A percentile compares a stretch with the other conserved stretches of the same genome.
Evolutionary conservation across 768 basidiomycete species (phyloP).

Genomic region (Lepiota venenata): DNA sequence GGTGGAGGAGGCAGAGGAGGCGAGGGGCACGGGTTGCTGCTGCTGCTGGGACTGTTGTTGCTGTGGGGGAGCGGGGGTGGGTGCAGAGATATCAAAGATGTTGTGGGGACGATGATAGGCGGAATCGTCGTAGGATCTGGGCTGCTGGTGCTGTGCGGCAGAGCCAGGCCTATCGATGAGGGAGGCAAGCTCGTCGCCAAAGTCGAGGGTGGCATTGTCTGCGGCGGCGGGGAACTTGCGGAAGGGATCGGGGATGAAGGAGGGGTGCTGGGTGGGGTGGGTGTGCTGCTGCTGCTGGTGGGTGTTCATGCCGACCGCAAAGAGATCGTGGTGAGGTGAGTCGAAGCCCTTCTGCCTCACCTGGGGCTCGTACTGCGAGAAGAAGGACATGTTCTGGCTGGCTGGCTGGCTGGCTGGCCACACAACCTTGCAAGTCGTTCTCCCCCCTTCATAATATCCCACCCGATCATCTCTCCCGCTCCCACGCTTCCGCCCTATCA

Average conservation of each 20-base stretch:
- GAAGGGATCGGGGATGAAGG: conserved; percentile 51
- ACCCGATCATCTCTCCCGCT: background rate
- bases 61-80: conserved; percentile 19
- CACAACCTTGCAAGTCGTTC: too few species aligned
- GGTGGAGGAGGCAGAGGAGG: conserved; percentile 10
- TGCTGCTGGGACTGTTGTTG: conserved; percentile 26
- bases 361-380: conserved; percentile 50
- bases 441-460: conserved; percentile 1
- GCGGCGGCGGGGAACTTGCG: conserved; percentile 43
- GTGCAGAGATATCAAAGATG: conserved; percentile 62
- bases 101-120: conserved; percentile 35
- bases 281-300: conserved; percentile 18
- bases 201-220: conserved; percentile 41
- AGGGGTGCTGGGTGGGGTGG: conserved; percentile 7
- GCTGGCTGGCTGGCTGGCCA: too few species aligned
- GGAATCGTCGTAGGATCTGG: conserved; percentile 8
- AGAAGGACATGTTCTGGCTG: conserved; percentile 31
- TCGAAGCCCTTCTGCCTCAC: conserved; percentile 70
- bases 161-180: conserved; percentile 37
- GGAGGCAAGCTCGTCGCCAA: conserved; percentile 64
- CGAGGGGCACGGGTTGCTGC: conserved; percentile 19
- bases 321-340: conserved; percentile 24
- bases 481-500: conserved; percentile 10
- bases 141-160: conserved; percentile 15
- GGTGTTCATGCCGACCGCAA: conserved; percentile 34